phyloP scores from a whole-genome alignment of 805 yeast genomes.

The Yamadazyma akitaensis region DNA sequence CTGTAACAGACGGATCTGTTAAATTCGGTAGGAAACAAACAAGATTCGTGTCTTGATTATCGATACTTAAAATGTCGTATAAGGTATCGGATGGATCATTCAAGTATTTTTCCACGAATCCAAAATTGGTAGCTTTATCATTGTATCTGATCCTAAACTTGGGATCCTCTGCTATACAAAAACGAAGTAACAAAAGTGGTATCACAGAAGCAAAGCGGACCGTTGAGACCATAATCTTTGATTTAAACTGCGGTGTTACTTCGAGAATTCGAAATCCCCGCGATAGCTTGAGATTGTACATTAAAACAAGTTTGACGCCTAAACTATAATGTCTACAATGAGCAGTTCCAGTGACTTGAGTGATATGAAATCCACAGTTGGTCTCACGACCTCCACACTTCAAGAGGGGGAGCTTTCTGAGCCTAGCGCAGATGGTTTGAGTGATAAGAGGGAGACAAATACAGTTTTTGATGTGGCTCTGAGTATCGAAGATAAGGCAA shows the following conservation, averaged over 20 bases:
- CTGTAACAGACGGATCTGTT: constrained; percentile 1
- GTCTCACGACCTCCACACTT: constrained; percentile 33
- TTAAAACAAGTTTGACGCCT: neutral
- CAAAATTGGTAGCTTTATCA: neutral
- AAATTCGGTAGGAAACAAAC: constrained; percentile 12
- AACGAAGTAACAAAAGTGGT: neutral
- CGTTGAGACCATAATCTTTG: constrained; percentile 2
- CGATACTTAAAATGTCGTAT: constrained; percentile 9
- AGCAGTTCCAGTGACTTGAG: constrained; percentile 4
- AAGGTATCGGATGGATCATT: constrained; percentile 1
- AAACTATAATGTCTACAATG: constrained; percentile 1
- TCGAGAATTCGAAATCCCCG: neutral
- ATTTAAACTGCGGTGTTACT: no score
- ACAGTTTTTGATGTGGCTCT: constrained; percentile 33
- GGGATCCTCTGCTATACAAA: constrained; percentile 3
- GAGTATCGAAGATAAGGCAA: constrained; percentile 27
- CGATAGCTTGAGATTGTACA: neutral
- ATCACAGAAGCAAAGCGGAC: neutral
- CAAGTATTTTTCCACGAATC: neutral
- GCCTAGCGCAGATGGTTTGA: neutral
- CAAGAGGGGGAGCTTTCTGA: constrained; percentile 23
- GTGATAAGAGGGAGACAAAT: constrained; percentile 9
- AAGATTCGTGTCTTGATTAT: constrained; percentile 5
- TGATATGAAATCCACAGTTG: constrained; percentile 14
- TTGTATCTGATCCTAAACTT: constrained; percentile 10